These are phyloP conservation scores for Geosmithia putterillii DNA, from an alignment of 2,329 filamentous ascomycete genomes.

Conservation along the genomic window DNA sequence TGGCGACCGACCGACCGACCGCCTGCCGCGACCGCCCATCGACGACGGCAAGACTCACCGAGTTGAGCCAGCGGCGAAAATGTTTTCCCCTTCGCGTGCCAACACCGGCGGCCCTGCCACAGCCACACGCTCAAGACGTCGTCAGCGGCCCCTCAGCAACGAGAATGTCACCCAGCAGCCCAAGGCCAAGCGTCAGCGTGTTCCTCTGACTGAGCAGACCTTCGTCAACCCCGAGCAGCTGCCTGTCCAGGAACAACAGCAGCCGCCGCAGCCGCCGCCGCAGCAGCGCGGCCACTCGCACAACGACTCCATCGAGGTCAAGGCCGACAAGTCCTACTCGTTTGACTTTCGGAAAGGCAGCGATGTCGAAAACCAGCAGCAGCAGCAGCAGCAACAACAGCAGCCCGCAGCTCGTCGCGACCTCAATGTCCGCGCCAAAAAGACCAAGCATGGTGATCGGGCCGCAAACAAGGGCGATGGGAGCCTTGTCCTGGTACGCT, in stretches of 20 bases:
- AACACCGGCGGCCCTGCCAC: constrained; percentile 41
- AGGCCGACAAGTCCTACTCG: constrained; percentile 22
- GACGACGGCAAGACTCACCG: background rate
- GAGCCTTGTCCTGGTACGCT: constrained; percentile 49
- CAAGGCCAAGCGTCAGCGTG: constrained; percentile 51
- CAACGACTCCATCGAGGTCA: constrained; percentile 19
- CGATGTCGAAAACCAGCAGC: constrained; percentile 25
- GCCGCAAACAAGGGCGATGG: constrained; percentile 52
- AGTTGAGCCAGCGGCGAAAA: constrained; percentile 15
- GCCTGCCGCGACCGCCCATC: too few relatives aligned
- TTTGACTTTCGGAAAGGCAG: background rate
- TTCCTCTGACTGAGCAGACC: constrained; percentile 44
- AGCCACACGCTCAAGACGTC: constrained; percentile 47
- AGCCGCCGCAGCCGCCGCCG: background rate
- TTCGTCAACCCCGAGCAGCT: constrained; percentile 37
- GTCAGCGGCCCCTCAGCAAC: constrained; percentile 45
- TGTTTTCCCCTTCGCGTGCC: constrained; percentile 47
- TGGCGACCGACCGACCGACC: background rate
- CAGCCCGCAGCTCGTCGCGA: constrained; percentile 32
- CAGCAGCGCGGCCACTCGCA: background rate
- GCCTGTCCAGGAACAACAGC: background rate
- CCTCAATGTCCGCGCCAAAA: constrained; percentile 48
- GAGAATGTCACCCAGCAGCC: constrained; percentile 44
- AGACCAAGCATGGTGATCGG: constrained; percentile 49
- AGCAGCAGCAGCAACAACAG: constrained; percentile 3